Conservation (phyloP, 495 filamentous ascomycete species). For the Lasiosphaeria ovina region DNA sequence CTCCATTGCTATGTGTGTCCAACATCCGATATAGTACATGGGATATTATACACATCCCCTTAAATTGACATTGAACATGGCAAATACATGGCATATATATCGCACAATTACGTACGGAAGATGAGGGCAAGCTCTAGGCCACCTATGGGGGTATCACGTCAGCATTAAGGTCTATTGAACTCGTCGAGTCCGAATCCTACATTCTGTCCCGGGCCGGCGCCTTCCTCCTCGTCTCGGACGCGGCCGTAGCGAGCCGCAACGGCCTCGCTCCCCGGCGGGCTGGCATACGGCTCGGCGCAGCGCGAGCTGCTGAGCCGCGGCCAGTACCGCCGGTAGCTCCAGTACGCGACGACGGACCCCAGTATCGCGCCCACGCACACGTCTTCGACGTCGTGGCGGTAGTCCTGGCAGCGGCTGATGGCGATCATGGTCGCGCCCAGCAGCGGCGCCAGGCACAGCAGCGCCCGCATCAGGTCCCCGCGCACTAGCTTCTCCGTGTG, state of each 20-base stretch:
- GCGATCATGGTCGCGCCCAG: conserved; percentile 83
- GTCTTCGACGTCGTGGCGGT: conserved; percentile 92
- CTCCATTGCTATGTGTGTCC: background rate
- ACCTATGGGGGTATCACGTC: conserved; percentile 13
- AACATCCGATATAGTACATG: background rate
- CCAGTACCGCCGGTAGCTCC: conserved; percentile 73
- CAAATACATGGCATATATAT: background rate
- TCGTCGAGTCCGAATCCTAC: conserved; percentile 30
- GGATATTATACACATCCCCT: background rate
- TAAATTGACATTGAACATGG: background rate
- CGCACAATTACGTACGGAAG: background rate
- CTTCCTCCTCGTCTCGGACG: conserved; percentile 37
- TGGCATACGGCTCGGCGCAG: conserved; percentile 52
- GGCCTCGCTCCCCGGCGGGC: conserved; percentile 23
- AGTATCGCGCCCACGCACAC: conserved; percentile 74
- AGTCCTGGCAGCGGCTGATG: conserved; percentile 89
- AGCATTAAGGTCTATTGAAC: conserved; percentile 21
- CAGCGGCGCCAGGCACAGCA: conserved; percentile 68
- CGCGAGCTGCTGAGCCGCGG: conserved; percentile 46
- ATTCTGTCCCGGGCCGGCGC: conserved; percentile 18
- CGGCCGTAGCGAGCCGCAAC: conserved; percentile 23
- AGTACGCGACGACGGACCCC: conserved; percentile 71
- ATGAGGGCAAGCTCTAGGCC: background rate
- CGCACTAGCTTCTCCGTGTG: conserved; percentile 28
- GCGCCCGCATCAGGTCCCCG: conserved; percentile 61